Base-by-base conservation (phyloP, 768 basidiomycete genomes). In the Boletus barrowsii region DNA sequence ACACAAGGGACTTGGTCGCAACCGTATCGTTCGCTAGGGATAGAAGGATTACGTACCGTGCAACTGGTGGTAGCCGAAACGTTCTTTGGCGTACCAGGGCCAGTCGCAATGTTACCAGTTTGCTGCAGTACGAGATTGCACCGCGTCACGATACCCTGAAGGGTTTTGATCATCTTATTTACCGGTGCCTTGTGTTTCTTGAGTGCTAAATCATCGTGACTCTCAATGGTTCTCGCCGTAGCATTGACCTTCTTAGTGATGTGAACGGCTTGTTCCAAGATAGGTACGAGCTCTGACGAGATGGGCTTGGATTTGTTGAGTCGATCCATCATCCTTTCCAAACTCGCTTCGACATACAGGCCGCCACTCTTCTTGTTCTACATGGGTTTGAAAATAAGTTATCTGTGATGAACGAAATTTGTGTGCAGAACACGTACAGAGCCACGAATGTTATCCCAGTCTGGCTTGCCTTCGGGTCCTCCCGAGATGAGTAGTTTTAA, bases 51-150 rank as follows among this genome's bases (percentile, higher is more conserved):
- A 40, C 59, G 8, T 49, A 60, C 59, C 24, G 47, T 14, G 22
- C 30, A 49, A 37, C 59, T 43, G 17, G 24, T 10, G 6, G 47
- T 32, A 10, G 49, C 37, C 20, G 47, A 49, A 7, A 57, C 59
- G n/a, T 22, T 40, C 42, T 51, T 51, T 22, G 56, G 56, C 5
- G 60, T 62, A 18, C 60, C 61, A 18, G 61, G 61, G 15, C 60
- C 61, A 14, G 47, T 58, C 13, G 53, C 55, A n/a, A 41, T 30
- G n/a, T 46, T 57, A 1, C 56, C 61, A 2, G 56, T 54, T 37
- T 61, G 61, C 29, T 54, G 61, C 11, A 61, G 49, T 41, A 62
- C 55, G 20, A 61, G 60, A 33, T 61, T 62, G 39, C 61, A 62
- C 37, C 47, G 59, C 11, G 61, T 62, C n/a, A 61, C 61, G n/a